Base-by-base conservation (phyloP, 257 asterid genomes). In the Nemophila menziesii region DNA sequence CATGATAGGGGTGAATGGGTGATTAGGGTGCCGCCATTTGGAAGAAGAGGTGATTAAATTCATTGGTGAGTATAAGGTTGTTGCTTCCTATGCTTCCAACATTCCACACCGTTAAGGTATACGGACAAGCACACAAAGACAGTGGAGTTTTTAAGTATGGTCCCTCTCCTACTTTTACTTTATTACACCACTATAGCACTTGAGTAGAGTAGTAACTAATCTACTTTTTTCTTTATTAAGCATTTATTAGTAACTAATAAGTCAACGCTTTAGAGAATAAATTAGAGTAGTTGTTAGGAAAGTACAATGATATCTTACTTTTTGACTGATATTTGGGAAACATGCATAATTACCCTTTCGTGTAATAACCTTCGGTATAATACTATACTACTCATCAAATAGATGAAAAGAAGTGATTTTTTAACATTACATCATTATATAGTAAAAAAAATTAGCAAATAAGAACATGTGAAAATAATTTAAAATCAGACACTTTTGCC, bases 21-120 rank as follows among this genome's bases (percentile, higher is more conserved):
- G 4, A 9, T 42, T 29, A 47, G 20, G 74, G 56, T 65, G 82
- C 73, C 62, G 71, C 69, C 73, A 60, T 60, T 67, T 67, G 6
- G 48, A 20, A 26, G 36, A 29, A 13, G 36, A 13, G 36, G 36
- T 24, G 33, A 7, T 29, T 29, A 2, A 29, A 13, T 29, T 29
- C 7, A 29, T 1, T 2, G 33, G 33, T 26, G 10, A 26, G 33
- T 26, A 10, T 46, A 21, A 11, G 18, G 37, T 23, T 44, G 57
- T 53, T 74, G 75, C 62, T 60, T 54, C 72, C 72, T 44, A 57
- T 48, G 64, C 58, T 62, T 61, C 61, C 75, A 66, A 69, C 75
- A 69, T 66, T 69, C 66, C 55, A 60, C 50, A 62, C 42, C 57
- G 24, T 49, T 43, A 2, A 4, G 26, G 9, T 48, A 29, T 29